Base-by-base conservation (phyloP, 2,329 filamentous ascomycete species). In the Pyricularia sp. region DNA sequence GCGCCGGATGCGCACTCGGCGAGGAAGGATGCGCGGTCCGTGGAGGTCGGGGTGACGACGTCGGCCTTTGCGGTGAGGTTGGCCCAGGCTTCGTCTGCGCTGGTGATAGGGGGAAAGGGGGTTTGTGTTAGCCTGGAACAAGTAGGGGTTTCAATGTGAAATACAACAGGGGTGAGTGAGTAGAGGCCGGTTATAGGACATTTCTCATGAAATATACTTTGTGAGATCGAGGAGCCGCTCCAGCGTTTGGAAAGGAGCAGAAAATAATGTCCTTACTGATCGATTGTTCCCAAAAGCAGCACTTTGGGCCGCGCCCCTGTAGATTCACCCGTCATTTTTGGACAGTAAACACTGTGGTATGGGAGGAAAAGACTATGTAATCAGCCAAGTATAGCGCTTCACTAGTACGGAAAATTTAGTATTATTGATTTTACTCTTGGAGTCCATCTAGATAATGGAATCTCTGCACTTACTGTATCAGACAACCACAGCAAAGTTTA, bases 51-150 rank as follows among this genome's bases (percentile, higher is more conserved):
- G 17, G 79, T 79, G 59, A 94, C 73, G 63, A 94, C 78, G n/a
- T 92, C 86, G 61, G 89, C 90, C 25, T 91, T 78, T 26, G 83
- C 77, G 67, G 81, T 79, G 69, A 95, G 82, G 5, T 83, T 77
- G n/a, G 84, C 76, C 88, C 89, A 93, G 69, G 86, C 81, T 59
- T 86, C 80, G 70, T 88, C 82, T 59, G 91, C 92, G 75, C 89
- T 92, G 76, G n/a, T 50, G 59, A 14, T 9, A 64, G 23, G 59
- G 59, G 17, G 28, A 6, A 28, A 3, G 59, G 26, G 23, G 59
- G 1, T 26, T 28, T 14, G 59, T 23, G 42, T 33, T 64, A 58
- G 20, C 12, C 20, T 42, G 30, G 31, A 67, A 68, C 25, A 30
- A 5, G 23, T 58, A 12, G 33, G 33, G 33, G 69, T 50, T 69